These are phyloP conservation scores for Fusarium caatingaense DNA, from an alignment of 2,329 filamentous ascomycete genomes.

Conservation along the genomic window DNA sequence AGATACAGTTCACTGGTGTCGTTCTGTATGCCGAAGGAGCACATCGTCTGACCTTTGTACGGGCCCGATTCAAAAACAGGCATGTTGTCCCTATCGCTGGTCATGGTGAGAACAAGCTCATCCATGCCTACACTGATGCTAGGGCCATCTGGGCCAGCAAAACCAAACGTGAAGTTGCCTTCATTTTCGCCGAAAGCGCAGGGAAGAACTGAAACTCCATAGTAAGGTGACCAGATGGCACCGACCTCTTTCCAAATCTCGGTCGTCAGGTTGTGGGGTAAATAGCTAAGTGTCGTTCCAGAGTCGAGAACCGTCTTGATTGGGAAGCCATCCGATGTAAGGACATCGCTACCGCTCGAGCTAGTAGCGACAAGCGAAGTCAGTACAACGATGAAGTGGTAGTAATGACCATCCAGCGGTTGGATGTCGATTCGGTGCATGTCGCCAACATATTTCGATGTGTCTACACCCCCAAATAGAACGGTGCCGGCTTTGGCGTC, in stretches of 20 bases:
- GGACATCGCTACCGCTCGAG: slow-evolving; percentile 60
- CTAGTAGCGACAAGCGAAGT: slow-evolving; percentile 62
- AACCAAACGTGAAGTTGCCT: slow-evolving; percentile 66
- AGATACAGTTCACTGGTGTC: slow-evolving; percentile 57
- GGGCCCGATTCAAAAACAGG: slow-evolving; percentile 54
- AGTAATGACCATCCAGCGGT: slow-evolving; percentile 53
- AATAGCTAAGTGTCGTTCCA: slow-evolving; percentile 77
- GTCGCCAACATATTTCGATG: slow-evolving; percentile 74
- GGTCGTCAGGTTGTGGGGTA: slow-evolving; percentile 70
- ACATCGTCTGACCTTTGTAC: slow-evolving; percentile 60
- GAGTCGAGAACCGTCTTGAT: slow-evolving; percentile 77
- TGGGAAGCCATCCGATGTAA: slow-evolving; percentile 58
- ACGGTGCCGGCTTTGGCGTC: slow-evolving; percentile 74
- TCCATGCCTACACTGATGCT: slow-evolving; percentile 65
- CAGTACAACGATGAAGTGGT: slow-evolving; percentile 61
- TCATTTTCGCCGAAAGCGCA: slow-evolving; percentile 59
- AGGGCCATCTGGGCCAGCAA: slow-evolving; percentile 61
- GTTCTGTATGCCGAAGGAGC: slow-evolving; percentile 69
- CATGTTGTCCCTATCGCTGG: slow-evolving; percentile 43
- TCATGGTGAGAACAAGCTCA: slow-evolving; percentile 65
- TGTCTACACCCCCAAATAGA: slow-evolving; percentile 85
- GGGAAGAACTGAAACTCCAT: slow-evolving; percentile 59
- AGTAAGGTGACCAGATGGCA: slow-evolving; percentile 56
- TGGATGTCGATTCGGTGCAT: slow-evolving; percentile 71
- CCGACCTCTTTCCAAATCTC: slow-evolving; percentile 67